Percentiles rank a stretch among this genome's conserved stretches.
phyloP scores from a whole-genome alignment of 805 yeast genomes.

The Sugiyamaella valdiviana region DNA sequence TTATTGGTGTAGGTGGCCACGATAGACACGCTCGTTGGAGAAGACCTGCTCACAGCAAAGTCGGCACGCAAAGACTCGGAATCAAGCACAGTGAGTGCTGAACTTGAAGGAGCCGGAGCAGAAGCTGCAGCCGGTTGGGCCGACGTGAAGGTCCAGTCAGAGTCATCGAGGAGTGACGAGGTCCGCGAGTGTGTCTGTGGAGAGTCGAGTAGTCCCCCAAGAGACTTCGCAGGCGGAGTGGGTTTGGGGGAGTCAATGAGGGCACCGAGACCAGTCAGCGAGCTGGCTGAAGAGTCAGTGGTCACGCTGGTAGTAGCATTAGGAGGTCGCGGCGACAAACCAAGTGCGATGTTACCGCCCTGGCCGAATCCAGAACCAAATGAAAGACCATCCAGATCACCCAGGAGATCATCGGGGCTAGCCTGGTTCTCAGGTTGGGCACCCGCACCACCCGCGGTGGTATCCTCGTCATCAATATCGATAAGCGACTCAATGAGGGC shows the following conservation, averaged over 20 bases:
- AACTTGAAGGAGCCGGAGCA: not conserved
- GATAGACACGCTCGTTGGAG: slow-evolving; percentile 38
- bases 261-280: slow-evolving; percentile 12
- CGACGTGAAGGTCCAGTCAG: slow-evolving; percentile 4
- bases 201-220: slow-evolving; percentile 11
- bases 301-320: not conserved
- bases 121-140: slow-evolving; percentile 8
- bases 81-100: slow-evolving; percentile 1
- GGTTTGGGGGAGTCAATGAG: slow-evolving; percentile 18
- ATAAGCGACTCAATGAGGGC: slow-evolving; percentile 49
- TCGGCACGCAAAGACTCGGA: slow-evolving; percentile 40
- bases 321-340: slow-evolving; percentile 27
- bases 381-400: slow-evolving; percentile 66
- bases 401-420: slow-evolving; percentile 59
- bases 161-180: slow-evolving; percentile 5
- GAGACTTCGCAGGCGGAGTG: slow-evolving; percentile 4
- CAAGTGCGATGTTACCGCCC: slow-evolving; percentile 47
- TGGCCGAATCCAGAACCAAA: slow-evolving; percentile 45
- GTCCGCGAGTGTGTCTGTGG: not conserved
- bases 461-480: slow-evolving; percentile 60
- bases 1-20: slow-evolving; percentile 48
- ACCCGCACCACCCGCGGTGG: not conserved
- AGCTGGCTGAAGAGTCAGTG: not conserved
- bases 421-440: slow-evolving; percentile 29
- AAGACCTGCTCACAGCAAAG: slow-evolving; percentile 36